Percentiles rank a stretch among this genome's conserved stretches.
These are phyloP conservation scores for Paragyromitra xinjiangensis DNA, from an alignment of 495 filamentous ascomycete genomes.

Conservation along the genomic window DNA sequence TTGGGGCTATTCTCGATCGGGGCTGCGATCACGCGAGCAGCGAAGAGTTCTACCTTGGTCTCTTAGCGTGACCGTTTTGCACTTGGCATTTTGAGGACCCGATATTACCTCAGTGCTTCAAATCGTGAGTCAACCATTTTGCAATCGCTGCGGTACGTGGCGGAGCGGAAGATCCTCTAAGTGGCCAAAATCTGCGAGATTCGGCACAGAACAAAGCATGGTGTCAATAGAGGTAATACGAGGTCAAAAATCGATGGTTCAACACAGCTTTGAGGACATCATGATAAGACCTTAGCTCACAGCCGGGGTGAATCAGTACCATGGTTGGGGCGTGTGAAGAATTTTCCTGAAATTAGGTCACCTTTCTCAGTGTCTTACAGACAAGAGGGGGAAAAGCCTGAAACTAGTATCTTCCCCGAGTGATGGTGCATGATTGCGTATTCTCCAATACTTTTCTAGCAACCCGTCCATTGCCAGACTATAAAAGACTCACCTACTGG, in stretches of 20 bases:
- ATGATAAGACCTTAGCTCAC: neutral
- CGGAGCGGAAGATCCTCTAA: too few species aligned
- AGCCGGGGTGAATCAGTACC: neutral
- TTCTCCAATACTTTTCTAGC: neutral
- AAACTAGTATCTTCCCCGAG: neutral
- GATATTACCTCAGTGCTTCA: neutral
- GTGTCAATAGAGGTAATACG: too few species aligned
- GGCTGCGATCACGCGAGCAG: slow-evolving; percentile 23
- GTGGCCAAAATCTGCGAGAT: neutral
- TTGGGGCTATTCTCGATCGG: neutral
- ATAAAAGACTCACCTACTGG: neutral
- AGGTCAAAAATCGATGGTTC: too few species aligned
- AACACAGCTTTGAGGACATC: too few species aligned
- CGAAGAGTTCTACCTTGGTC: slow-evolving; percentile 12
- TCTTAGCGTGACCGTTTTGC: slow-evolving; percentile 3
- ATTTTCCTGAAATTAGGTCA: slow-evolving; percentile 16
- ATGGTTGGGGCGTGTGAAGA: neutral
- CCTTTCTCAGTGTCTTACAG: neutral
- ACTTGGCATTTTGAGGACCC: neutral
- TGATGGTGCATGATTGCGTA: neutral
- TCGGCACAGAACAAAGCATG: too few species aligned
- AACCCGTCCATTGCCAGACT: neutral
- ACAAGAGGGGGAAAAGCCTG: neutral
- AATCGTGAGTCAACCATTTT: neutral
- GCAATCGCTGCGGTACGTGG: too few species aligned